Evolutionary conservation across 805 yeast genomes (phyloP).

Genomic region (Lipomyces spencermartinsiae): DNA sequence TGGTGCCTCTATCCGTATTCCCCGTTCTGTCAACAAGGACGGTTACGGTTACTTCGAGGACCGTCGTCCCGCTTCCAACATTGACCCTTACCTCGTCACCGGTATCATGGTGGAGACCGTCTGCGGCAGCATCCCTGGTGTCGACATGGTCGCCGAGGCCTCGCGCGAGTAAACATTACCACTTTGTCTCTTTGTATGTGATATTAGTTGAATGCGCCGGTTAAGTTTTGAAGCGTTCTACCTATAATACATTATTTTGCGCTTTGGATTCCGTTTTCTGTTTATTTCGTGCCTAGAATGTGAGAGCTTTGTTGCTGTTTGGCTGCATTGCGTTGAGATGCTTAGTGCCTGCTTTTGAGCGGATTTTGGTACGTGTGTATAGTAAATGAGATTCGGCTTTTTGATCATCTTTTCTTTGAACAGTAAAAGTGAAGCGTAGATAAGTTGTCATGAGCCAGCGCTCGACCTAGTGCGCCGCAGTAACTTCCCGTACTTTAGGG

Average conservation of each 20-base stretch:
- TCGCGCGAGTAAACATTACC: constrained; percentile 31
- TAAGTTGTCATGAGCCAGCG: neutral
- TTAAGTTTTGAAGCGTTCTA: constrained; percentile 3
- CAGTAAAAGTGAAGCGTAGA: neutral
- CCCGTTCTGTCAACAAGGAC: constrained; percentile 97
- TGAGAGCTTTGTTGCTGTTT: neutral
- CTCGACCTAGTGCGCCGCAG: too few relatives aligned
- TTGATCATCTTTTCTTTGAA: neutral
- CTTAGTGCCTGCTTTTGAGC: neutral
- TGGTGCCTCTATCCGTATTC: constrained; percentile 98
- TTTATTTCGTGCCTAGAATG: constrained; percentile 24
- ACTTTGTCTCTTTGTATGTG: neutral
- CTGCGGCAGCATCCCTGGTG: constrained; percentile 36
- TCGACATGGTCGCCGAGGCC: constrained; percentile 39
- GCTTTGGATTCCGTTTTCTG: constrained; percentile 17
- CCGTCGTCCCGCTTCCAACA: constrained; percentile 99
- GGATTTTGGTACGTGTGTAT: neutral
- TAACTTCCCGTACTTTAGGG: too few relatives aligned
- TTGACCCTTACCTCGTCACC: constrained; percentile 97
- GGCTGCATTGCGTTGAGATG: neutral
- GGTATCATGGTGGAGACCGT: constrained; percentile 98
- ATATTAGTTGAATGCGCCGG: constrained; percentile 1
- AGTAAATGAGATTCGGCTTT: neutral
- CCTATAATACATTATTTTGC: neutral
- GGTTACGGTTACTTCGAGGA: constrained; percentile 99